Percentiles rank a stretch among this genome's conserved stretches.
These are phyloP conservation scores for Lenwebbia sp. DNA, from an alignment of 345 rosid genomes.

Conservation along the genomic window DNA sequence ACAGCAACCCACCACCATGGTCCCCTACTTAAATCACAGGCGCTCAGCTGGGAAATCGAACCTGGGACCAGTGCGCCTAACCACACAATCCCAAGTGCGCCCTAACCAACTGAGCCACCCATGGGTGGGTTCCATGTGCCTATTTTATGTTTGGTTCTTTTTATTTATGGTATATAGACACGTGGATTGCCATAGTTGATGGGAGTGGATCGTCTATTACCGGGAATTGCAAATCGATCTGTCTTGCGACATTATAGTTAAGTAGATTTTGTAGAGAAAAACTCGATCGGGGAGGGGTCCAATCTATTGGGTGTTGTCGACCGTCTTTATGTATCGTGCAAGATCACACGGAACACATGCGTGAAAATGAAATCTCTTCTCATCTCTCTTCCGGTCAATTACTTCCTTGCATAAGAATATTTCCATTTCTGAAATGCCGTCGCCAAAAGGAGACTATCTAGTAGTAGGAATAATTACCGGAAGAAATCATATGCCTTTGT, in stretches of 20 bases:
- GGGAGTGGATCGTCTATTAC: not conserved
- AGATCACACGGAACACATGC: rapidly evolving
- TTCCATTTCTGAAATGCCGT: not conserved
- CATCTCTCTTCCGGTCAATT: not conserved
- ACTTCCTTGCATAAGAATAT: not conserved
- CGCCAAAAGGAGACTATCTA: not conserved
- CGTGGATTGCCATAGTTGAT: not conserved
- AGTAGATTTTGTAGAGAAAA: not conserved
- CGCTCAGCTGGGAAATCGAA: too few species aligned
- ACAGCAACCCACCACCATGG: too few species aligned
- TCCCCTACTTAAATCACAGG: too few species aligned
- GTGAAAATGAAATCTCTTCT: not conserved
- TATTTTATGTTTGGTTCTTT: not conserved
- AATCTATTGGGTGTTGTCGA: rapidly evolving
- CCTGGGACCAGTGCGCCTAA: too few species aligned
- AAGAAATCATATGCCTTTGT: not conserved
- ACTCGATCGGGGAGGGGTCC: rapidly evolving
- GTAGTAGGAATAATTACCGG: not conserved
- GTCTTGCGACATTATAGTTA: not conserved
- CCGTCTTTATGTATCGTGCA: not conserved
- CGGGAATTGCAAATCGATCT: not conserved
- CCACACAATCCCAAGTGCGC: too few species aligned
- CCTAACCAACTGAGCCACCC: too few species aligned
- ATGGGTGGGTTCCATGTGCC: too few species aligned
- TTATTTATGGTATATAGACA: not conserved